These are phyloP conservation scores for Eremochloa ophiuroides DNA, from an alignment of 176 grass and related monocot species.

Conservation along the genomic window DNA sequence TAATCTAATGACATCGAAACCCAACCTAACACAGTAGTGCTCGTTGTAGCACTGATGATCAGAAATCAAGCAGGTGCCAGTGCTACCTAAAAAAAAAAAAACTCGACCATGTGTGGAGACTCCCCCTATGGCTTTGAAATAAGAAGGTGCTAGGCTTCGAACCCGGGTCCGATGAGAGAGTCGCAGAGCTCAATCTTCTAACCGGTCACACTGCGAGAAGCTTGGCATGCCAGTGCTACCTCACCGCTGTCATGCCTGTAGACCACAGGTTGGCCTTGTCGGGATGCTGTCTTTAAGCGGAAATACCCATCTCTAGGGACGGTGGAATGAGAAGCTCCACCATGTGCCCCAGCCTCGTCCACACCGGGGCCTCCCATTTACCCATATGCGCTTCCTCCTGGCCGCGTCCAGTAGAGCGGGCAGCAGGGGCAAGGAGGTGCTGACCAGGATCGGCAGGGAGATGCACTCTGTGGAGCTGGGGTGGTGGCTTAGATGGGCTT, in stretches of 20 bases:
- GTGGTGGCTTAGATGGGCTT: constrained; percentile 12
- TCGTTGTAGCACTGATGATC: too few relatives aligned
- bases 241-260: not conserved
- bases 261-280: not conserved
- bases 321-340: constrained; percentile 35
- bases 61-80: too few relatives aligned
- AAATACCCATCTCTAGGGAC: constrained; percentile 24
- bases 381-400: constrained; percentile 28
- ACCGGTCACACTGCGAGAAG: too few relatives aligned
- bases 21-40: not conserved
- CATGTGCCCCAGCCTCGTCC: not conserved
- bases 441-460: not conserved
- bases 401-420: not conserved
- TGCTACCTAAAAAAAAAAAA: too few relatives aligned
- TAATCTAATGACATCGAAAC: not conserved
- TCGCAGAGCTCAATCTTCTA: too few relatives aligned
- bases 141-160: too few relatives aligned
- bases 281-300: not conserved
- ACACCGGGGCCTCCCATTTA: not conserved
- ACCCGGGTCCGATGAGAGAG: too few relatives aligned
- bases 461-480: not conserved
- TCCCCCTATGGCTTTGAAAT: too few relatives aligned
- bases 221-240: too few relatives aligned
- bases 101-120: too few relatives aligned
- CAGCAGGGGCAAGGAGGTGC: not conserved